Conservation (phyloP, 495 filamentous ascomycete genomes). For the Daldinia concentrica region DNA sequence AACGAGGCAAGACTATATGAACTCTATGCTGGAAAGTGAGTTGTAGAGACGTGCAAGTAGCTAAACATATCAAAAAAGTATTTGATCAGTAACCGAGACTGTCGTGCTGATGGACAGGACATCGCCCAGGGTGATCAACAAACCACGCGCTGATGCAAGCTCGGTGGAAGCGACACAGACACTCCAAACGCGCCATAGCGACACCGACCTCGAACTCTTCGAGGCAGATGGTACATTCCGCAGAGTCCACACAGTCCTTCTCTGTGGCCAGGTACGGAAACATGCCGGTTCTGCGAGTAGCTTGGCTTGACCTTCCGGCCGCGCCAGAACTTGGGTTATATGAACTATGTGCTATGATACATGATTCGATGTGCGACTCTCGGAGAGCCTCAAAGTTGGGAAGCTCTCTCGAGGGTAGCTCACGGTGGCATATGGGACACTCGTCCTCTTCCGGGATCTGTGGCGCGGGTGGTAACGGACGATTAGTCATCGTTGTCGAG, state of each 20-base stretch:
- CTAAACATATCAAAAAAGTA: background rate
- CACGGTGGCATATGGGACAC: conserved; percentile 85
- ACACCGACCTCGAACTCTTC: conserved; percentile 92
- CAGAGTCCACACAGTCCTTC: conserved; percentile 85
- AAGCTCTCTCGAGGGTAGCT: conserved; percentile 72
- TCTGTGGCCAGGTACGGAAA: conserved; percentile 82
- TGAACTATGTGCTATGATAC: conserved; percentile 68
- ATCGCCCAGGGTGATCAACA: conserved; percentile 59
- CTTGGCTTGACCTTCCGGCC: conserved; percentile 20
- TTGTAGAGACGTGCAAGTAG: background rate
- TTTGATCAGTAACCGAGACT: conserved; percentile 54
- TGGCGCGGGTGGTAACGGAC: conserved; percentile 44
- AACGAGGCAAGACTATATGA: background rate
- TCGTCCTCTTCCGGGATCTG: conserved; percentile 81
- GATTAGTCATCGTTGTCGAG: conserved; percentile 36
- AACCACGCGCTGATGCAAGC: conserved; percentile 69
- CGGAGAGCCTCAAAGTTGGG: conserved; percentile 69
- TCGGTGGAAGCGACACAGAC: conserved; percentile 91
- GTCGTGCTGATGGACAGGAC: conserved; percentile 66
- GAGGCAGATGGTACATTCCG: conserved; percentile 94
- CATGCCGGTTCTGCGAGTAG: conserved; percentile 57
- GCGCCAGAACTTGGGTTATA: conserved; percentile 42
- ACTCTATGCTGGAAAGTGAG: background rate
- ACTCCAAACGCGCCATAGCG: conserved; percentile 85
- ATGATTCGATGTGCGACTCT: conserved; percentile 79